These are phyloP conservation scores for Trichosporon coremiiforme DNA, from an alignment of 1,284 basidiomycete genomes.

Conservation along the genomic window DNA sequence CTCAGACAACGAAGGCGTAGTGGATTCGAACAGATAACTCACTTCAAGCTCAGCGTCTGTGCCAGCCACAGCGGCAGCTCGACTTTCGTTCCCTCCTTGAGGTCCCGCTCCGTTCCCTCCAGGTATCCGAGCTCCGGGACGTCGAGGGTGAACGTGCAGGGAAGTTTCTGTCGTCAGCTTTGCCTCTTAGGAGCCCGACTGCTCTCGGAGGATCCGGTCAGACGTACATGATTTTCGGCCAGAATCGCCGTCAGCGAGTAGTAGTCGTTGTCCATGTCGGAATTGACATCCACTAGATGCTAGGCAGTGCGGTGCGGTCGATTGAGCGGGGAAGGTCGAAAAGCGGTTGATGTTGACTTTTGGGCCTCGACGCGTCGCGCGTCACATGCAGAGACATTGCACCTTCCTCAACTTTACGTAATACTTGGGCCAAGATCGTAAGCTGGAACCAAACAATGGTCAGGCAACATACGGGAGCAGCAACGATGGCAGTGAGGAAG, in stretches of 20 bases:
- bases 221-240: conserved; percentile 77
- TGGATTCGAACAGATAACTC: conserved; percentile 36
- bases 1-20: no score
- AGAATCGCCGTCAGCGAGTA: conserved; percentile 84
- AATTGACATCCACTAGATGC: conserved; percentile 4
- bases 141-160: conserved; percentile 82
- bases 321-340: not conserved
- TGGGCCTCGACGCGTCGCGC: conserved; percentile 20
- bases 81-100: conserved; percentile 69
- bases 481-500: no score
- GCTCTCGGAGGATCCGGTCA: no score
- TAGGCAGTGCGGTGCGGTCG: not conserved
- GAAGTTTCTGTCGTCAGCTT: conserved; percentile 67
- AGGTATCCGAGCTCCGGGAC: conserved; percentile 85
- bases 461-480: no score
- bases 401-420: not conserved
- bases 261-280: conserved; percentile 77
- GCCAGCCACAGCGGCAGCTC: conserved; percentile 85
- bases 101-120: conserved; percentile 77
- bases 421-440: no score
- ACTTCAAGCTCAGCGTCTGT: conserved; percentile 79
- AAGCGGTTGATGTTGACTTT: conserved; percentile 5
- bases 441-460: conserved; percentile 27
- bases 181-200: no score
- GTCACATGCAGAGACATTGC: conserved; percentile 12